Conservation (phyloP, 192 early-diverging fungal genomes). For the Coemansia sp. region DNA sequence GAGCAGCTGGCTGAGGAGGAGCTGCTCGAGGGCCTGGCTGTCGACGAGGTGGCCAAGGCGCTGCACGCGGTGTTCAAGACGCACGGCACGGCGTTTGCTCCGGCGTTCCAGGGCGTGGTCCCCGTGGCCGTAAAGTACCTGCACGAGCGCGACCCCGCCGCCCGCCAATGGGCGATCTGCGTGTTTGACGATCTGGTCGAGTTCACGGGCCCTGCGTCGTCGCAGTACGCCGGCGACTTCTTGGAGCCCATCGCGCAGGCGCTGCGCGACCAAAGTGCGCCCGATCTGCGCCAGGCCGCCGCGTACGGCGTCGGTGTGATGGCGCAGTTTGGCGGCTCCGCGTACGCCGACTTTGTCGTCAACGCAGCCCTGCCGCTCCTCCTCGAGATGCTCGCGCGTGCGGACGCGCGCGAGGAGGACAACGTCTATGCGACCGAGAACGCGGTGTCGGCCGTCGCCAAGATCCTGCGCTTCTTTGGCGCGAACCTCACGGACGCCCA, state of each 20-base stretch:
- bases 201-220: constrained; percentile 74
- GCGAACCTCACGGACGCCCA: constrained; percentile 60
- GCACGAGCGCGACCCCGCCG: constrained; percentile 60
- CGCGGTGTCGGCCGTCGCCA: constrained; percentile 85
- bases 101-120: constrained; percentile 78
- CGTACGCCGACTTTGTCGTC: constrained; percentile 70
- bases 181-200: constrained; percentile 93
- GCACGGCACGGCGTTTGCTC: constrained; percentile 70
- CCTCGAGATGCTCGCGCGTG: constrained; percentile 64
- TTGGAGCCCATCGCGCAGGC: constrained; percentile 26
- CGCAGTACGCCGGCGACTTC: constrained; percentile 63
- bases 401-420: constrained; percentile 65
- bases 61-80: constrained; percentile 80
- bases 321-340: constrained; percentile 83
- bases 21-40: constrained; percentile 58
- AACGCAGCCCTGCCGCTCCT: constrained; percentile 72
- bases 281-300: constrained; percentile 90
- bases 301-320: constrained; percentile 93
- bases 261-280: constrained; percentile 36
- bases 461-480: constrained; percentile 72
- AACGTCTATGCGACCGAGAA: constrained; percentile 93
- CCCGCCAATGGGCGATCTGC: constrained; percentile 92
- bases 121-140: constrained; percentile 69
- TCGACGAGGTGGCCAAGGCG: constrained; percentile 75
- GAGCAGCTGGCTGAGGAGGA: constrained; percentile 82